These are phyloP conservation scores for Chytriomyces hyalinus DNA, from an alignment of 192 early-diverging fungal species.

Conservation along the genomic window DNA sequence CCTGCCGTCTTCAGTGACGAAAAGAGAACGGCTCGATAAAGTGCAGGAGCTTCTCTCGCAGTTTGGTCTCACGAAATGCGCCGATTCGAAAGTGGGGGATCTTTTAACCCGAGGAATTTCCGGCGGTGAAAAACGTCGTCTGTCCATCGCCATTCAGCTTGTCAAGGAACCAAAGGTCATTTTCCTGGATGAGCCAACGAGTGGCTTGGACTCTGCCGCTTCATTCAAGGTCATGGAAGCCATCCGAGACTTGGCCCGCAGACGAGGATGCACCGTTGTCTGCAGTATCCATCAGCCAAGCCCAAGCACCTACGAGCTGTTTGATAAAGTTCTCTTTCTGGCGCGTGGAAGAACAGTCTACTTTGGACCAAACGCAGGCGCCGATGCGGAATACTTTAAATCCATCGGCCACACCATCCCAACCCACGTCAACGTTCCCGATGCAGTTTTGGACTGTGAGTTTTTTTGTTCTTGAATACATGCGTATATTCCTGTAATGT, in stretches of 20 bases:
- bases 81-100: slow-evolving; percentile 69
- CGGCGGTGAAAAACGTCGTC: slow-evolving; percentile 80
- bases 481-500: not conserved
- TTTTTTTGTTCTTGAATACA: not conserved
- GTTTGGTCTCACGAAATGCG: slow-evolving; percentile 61
- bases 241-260: slow-evolving; percentile 57
- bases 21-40: slow-evolving; percentile 52
- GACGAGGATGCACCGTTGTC: slow-evolving; percentile 61
- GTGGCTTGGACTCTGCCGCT: slow-evolving; percentile 72
- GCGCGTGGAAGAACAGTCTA: slow-evolving; percentile 61
- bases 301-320: slow-evolving; percentile 73
- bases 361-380: slow-evolving; percentile 51
- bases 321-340: slow-evolving; percentile 76
- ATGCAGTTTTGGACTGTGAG: slow-evolving; percentile 25
- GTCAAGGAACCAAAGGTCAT: slow-evolving; percentile 60
- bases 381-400: slow-evolving; percentile 10
- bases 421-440: slow-evolving; percentile 62
- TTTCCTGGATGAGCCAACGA: slow-evolving; percentile 66
- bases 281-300: slow-evolving; percentile 85
- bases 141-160: slow-evolving; percentile 78
- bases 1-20: slow-evolving; percentile 50
- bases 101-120: slow-evolving; percentile 73
- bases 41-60: slow-evolving; percentile 61
- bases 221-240: slow-evolving; percentile 68
- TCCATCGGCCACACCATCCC: slow-evolving; percentile 56